These are phyloP conservation scores for Geranium brycei DNA, from an alignment of 345 rosid genomes.

Conservation along the genomic window DNA sequence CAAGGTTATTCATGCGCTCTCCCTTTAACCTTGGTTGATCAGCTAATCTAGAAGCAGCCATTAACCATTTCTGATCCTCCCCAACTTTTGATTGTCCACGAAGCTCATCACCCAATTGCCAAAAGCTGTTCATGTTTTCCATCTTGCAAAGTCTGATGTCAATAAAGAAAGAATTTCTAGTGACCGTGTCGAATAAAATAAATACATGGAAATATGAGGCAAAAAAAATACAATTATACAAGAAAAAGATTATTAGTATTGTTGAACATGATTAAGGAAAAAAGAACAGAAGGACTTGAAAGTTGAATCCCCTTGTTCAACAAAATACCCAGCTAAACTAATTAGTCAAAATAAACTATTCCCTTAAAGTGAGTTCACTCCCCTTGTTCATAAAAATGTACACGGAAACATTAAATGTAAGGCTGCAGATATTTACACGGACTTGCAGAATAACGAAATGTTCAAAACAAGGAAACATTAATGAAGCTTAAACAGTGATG, in stretches of 20 bases:
- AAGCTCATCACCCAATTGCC: conserved; percentile 94
- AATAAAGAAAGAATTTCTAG: background rate
- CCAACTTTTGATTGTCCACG: conserved; percentile 72
- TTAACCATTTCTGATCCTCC: conserved; percentile 80
- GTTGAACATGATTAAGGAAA: too few relatives aligned
- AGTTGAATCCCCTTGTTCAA: background rate
- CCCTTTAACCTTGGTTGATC: conserved; percentile 74
- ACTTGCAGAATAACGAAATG: background rate
- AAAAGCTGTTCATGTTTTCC: conserved; percentile 56
- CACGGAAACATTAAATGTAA: background rate
- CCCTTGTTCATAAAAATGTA: background rate
- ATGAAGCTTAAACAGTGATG: too few relatives aligned
- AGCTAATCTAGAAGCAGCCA: conserved; percentile 80
- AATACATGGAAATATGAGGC: too few relatives aligned
- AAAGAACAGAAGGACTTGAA: background rate
- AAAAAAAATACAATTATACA: too few relatives aligned
- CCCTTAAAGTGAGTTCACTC: background rate
- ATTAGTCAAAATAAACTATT: background rate
- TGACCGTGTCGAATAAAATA: background rate
- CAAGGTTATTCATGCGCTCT: conserved; percentile 81
- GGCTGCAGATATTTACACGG: background rate
- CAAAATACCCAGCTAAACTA: background rate
- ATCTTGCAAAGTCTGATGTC: conserved; percentile 22
- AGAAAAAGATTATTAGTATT: background rate
- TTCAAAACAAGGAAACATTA: too few relatives aligned